Evolutionary conservation across 2,329 filamentous ascomycete species (phyloP), one percentile per base, ranked within the genome.

Genomic region (Ilyonectria robusta): DNA sequence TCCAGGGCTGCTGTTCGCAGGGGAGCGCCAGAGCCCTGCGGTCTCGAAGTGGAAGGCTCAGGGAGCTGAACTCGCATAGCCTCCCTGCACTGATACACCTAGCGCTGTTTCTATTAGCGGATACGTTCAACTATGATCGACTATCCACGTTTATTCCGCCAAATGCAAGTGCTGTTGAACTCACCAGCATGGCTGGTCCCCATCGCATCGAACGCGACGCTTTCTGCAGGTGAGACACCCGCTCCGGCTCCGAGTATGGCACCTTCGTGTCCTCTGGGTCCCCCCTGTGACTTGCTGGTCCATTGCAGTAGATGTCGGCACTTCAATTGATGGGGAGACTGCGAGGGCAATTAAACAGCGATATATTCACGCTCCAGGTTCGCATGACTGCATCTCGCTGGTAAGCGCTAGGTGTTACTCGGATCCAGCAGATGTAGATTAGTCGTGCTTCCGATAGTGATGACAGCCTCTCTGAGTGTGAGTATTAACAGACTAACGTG

Each of bases 1-100:
- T 11, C 74, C 74, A 76, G 3, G 74, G 72, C 4, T 69, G 67
- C 33, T 75, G 74, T 42, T 76, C 62, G 4, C 74, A 74, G 0
- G 74, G 74, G 1, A 75, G 65, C 21, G 56, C 64, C 8, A 40
- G 19, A 6, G 69, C 62, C 1, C 68, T 69, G 3, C 72, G 74
- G 19, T 76, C 74, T 31, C 72, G 71, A 7, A 76, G 72, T 6
- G 74, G 74, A 5, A 76, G 21, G 15, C 31, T 51, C 6, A 67
- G 57, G 7, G 53, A 48, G 19, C 51, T 47, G 23, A 70, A 76
- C 21, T 76, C 71, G 21, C 74, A 76, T 1, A 4, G 7, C 1
- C 71, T 57, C 0, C 50, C 56, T 1, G 65, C 68, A n/a, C 33
- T 62, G 7, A n/a, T 29, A 19, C 74, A 76, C 21, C 64, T 70